Evolutionary conservation across 73 alveolate genomes (phyloP), one percentile per base, ranked within the genome.

Genomic region (Tetrahymena thermophila): DNA sequence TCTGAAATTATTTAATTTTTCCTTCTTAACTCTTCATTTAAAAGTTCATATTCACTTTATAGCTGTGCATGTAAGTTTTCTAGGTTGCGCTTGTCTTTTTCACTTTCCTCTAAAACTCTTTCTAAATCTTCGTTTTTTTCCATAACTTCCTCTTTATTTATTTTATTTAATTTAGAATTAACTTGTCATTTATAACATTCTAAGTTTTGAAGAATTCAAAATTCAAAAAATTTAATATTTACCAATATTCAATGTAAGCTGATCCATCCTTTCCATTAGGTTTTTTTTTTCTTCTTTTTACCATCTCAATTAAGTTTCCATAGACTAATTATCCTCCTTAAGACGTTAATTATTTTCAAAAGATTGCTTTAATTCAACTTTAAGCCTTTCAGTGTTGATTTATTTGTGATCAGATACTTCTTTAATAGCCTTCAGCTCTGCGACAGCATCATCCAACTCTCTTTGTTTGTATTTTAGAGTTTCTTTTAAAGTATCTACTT

Each of bases 401-500:
- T 71, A 71, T 71, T 71, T 71, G n/a, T 71, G 89, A 8, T 71
- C 89, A 23, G 89, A 71, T 71, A 71, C 89, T 71, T 71, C 89
- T 71, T 71, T 71, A 71, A 71, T 71, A 31, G 89, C 89, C 23
- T 71, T 71, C 17, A 71, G 37, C 37, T 71, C 89, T 19, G 89
- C 89, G 23, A 71, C 37, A 7, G 89, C 89, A n/a, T 71, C 89
- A 6, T 71, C 89, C 17, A 71, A 25, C 31, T 71, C 89, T 71
- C 89, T 71, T 25, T 71, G 13, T 21, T 71, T 71, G 37, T 71
- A 71, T 19, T 71, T 71, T 85, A 94, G 21, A 17, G 93, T 94
- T 57, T 94, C 83, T 35, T 94, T 43, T 23, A 94, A 85, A 43
- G 94, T 43, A 50, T 94, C 96, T 14, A 94, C 93, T 35, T 94